phyloP scores from a whole-genome alignment of 805 yeast species.

The Starmerella apis region DNA sequence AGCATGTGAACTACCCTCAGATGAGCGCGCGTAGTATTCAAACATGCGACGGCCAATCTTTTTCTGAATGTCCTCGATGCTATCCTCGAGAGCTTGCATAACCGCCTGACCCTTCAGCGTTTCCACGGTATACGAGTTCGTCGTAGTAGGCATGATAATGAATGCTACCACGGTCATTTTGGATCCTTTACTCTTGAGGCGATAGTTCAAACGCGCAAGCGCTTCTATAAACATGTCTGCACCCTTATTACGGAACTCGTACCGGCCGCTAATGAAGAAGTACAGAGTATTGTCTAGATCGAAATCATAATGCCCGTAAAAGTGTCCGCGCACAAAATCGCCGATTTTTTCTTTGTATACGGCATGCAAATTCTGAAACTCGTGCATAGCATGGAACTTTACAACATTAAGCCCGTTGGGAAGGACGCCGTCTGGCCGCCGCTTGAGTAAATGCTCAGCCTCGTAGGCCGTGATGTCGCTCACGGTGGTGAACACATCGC shows the following conservation, averaged over 20 bases:
- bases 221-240: constrained; percentile 91
- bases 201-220: constrained; percentile 81
- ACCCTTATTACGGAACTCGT: constrained; percentile 93
- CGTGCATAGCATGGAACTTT: constrained; percentile 94
- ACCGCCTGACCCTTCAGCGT: constrained; percentile 95
- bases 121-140: constrained; percentile 89
- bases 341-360: constrained; percentile 80
- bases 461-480: constrained; percentile 96
- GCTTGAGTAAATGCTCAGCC: constrained; percentile 78
- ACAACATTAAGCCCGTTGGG: constrained; percentile 95
- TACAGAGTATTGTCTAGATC: constrained; percentile 88
- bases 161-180: constrained; percentile 92
- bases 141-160: constrained; percentile 94
- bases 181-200: constrained; percentile 68
- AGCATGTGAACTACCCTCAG: constrained; percentile 34
- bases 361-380: constrained; percentile 93
- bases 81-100: constrained; percentile 75
- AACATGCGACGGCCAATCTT: constrained; percentile 77
- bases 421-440: constrained; percentile 95
- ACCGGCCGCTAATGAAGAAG: constrained; percentile 94
- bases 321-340: constrained; percentile 92
- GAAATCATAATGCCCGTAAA: constrained; percentile 92
- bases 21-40: constrained; percentile 73
- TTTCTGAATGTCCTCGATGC: constrained; percentile 78
- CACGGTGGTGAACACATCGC: constrained; percentile 95